phyloP scores from a whole-genome alignment of 179 eudicot species.

The Nepenthes alata region DNA sequence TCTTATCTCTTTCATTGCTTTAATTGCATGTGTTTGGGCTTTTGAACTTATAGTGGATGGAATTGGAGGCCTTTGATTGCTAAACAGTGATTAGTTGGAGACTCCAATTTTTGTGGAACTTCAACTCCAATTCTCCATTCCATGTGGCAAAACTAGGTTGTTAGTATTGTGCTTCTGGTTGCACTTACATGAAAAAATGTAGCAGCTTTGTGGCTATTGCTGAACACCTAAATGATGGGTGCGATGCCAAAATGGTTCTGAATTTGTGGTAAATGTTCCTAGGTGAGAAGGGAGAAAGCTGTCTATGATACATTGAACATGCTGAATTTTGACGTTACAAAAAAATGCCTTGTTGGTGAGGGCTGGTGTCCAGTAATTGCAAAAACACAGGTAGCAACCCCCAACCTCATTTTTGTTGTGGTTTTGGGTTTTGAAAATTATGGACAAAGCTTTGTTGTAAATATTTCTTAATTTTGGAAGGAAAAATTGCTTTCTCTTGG shows the following conservation, averaged over 20 bases:
- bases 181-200: not conserved
- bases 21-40: not conserved
- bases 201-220: not conserved
- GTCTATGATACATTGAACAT: slow-evolving; percentile 89
- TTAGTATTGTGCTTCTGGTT: not conserved
- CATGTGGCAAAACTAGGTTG: not conserved
- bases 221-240: not conserved
- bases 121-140: not conserved
- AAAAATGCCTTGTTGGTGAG: slow-evolving; percentile 97
- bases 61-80: not conserved
- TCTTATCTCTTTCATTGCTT: slow-evolving; percentile 1
- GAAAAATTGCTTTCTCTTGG: not conserved
- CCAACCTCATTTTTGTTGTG: not conserved
- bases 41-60: not conserved
- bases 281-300: slow-evolving; percentile 98
- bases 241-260: not conserved
- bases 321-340: slow-evolving; percentile 95
- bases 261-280: slow-evolving; percentile 12
- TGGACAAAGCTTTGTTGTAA: not conserved
- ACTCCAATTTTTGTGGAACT: not conserved
- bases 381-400: slow-evolving; percentile 48
- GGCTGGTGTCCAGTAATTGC: slow-evolving; percentile 97
- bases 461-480: not conserved
- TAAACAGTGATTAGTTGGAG: not conserved
- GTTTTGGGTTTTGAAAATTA: not conserved